Conservation (phyloP, 306 rosid genomes). For the Prosopis cineraria region DNA sequence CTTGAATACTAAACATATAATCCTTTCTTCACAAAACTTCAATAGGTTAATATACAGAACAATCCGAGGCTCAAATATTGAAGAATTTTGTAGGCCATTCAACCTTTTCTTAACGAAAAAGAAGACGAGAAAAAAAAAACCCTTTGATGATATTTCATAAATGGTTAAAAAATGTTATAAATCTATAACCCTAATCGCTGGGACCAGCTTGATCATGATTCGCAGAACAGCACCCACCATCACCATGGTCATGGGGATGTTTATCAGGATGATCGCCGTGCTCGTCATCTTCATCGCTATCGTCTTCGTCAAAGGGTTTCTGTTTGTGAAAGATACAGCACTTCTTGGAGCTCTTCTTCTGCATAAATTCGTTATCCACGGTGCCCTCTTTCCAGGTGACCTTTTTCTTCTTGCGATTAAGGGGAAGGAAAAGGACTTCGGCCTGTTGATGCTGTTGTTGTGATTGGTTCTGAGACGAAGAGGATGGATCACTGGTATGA, state of each 20-base stretch:
- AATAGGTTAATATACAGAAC: neutral
- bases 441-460: neutral
- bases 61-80: neutral
- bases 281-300: conserved; percentile 68
- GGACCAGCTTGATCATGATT: conserved; percentile 50
- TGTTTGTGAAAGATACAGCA: conserved; percentile 93
- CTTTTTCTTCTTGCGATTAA: conserved; percentile 18
- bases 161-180: neutral
- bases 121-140: neutral
- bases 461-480: neutral
- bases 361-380: conserved; percentile 93
- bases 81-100: conserved; percentile 7
- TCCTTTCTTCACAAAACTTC: neutral
- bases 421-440: conserved; percentile 21
- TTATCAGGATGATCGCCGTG: conserved; percentile 32
- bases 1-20: neutral
- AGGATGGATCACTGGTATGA: neutral
- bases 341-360: conserved; percentile 95
- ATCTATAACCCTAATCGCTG: conserved; percentile 39
- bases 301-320: conserved; percentile 85
- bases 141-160: neutral
- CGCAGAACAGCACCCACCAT: conserved; percentile 49
- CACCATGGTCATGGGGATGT: conserved; percentile 34
- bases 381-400: conserved; percentile 95
- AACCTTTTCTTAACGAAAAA: conserved; percentile 5